A percentile compares a stretch with the other conserved stretches of the same genome.
These are phyloP conservation scores for Setomelanomma holmii DNA, from an alignment of 2,329 filamentous ascomycete species.

Conservation along the genomic window DNA sequence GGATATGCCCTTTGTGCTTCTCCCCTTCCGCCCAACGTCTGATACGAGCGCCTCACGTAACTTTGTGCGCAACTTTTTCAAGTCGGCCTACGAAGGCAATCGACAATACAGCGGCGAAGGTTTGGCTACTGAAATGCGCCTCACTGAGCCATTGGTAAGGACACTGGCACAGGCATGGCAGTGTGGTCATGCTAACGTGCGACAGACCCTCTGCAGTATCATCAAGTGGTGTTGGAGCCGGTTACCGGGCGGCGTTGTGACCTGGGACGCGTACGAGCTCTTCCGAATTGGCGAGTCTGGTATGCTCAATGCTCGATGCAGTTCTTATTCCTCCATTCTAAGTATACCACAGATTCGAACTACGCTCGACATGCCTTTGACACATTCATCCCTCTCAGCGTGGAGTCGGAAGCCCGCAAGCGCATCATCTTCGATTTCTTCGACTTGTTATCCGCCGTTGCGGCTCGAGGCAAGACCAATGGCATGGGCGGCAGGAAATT, in stretches of 20 bases:
- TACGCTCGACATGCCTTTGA: slow-evolving; percentile 93
- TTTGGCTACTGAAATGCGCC: slow-evolving; percentile 83
- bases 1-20: slow-evolving; percentile 87
- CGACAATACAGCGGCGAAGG: slow-evolving; percentile 68
- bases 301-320: slow-evolving; percentile 52
- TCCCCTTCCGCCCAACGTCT: slow-evolving; percentile 92
- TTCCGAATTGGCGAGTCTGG: slow-evolving; percentile 95
- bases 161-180: slow-evolving; percentile 1
- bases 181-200: slow-evolving; percentile 21
- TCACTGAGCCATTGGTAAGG: slow-evolving; percentile 91
- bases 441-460: slow-evolving; percentile 87
- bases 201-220: slow-evolving; percentile 86
- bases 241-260: slow-evolving; percentile 87
- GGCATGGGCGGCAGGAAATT: slow-evolving; percentile 92
- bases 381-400: slow-evolving; percentile 93
- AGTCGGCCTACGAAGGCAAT: slow-evolving; percentile 67
- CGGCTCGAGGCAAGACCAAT: slow-evolving; percentile 91
- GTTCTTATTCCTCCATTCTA: background rate
- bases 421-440: slow-evolving; percentile 97
- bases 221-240: slow-evolving; percentile 99
- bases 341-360: slow-evolving; percentile 72
- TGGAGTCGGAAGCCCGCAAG: slow-evolving; percentile 83
- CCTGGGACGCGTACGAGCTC: slow-evolving; percentile 95
- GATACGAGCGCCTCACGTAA: slow-evolving; percentile 90
- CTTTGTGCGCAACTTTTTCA: slow-evolving; percentile 93